A percentile compares a stretch with the other conserved stretches of the same genome.
These are phyloP conservation scores for Gossypium ekmanianum DNA, from an alignment of 345 rosid genomes.

Conservation along the genomic window DNA sequence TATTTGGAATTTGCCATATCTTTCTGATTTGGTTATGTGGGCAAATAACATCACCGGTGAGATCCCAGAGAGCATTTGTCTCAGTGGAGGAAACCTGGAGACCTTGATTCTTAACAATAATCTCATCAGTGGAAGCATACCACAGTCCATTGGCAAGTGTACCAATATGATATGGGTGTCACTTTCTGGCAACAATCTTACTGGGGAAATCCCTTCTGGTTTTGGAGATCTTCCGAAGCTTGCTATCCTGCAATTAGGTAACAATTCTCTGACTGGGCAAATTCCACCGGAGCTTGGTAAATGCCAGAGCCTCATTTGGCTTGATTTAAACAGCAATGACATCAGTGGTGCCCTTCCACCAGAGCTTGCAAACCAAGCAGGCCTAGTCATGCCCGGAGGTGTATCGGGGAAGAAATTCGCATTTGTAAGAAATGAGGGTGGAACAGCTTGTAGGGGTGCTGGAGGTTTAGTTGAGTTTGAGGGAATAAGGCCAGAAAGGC, in stretches of 20 bases:
- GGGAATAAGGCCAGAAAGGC: conserved; percentile 64
- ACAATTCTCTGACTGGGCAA: conserved; percentile 70
- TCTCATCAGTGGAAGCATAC: conserved; percentile 62
- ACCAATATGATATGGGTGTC: conserved; percentile 90
- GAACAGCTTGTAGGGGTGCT: conserved; percentile 93
- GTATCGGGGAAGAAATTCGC: conserved; percentile 92
- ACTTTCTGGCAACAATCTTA: conserved; percentile 67
- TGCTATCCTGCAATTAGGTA: conserved; percentile 83
- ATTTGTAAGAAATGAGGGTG: conserved; percentile 94
- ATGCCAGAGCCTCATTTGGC: conserved; percentile 87
- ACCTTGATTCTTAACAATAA: conserved; percentile 88
- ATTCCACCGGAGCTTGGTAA: conserved; percentile 74
- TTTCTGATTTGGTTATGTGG: conserved; percentile 84
- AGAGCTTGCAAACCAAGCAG: conserved; percentile 69
- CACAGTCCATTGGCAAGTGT: conserved; percentile 66
- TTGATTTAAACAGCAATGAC: conserved; percentile 82
- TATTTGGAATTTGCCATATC: conserved; percentile 71
- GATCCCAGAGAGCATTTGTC: conserved; percentile 73
- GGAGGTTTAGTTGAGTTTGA: conserved; percentile 93
- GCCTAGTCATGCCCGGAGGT: conserved; percentile 63
- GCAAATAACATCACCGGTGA: conserved; percentile 85
- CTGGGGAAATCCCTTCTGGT: conserved; percentile 68
- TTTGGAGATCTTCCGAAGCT: conserved; percentile 59
- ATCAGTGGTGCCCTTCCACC: conserved; percentile 59
- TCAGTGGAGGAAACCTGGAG: conserved; percentile 69